Percentiles rank a stretch among this genome's conserved stretches.
These are phyloP conservation scores for Blastocystis sp. DNA, from an alignment of 352 stramenopile genomes.

Conservation along the genomic window DNA sequence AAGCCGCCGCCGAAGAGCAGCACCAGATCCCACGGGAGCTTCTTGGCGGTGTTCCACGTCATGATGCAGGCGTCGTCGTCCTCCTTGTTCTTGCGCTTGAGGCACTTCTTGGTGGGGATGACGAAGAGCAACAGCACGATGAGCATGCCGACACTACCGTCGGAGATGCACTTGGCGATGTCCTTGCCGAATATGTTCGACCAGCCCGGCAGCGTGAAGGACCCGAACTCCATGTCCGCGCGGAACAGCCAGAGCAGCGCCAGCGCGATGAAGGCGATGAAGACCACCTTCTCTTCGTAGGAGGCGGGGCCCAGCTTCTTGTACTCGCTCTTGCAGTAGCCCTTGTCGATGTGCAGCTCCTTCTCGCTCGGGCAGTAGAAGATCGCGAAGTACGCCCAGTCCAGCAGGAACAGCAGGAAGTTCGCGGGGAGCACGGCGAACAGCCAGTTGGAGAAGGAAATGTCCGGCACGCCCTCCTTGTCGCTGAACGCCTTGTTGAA, in stretches of 20 bases:
- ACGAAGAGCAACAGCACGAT: constrained; percentile 34
- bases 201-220: constrained; percentile 29
- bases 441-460: constrained; percentile 51
- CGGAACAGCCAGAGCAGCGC: constrained; percentile 58
- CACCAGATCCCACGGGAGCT: constrained; percentile 62
- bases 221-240: constrained; percentile 12
- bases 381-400: constrained; percentile 43
- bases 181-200: constrained; percentile 28
- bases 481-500: constrained; percentile 1
- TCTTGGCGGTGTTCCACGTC: constrained; percentile 59
- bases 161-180: constrained; percentile 13
- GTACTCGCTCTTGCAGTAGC: constrained; percentile 40
- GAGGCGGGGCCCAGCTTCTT: constrained; percentile 53
- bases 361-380: constrained; percentile 18
- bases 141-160: constrained; percentile 45
- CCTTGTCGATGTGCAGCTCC: constrained; percentile 35
- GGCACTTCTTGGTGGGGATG: constrained; percentile 15
- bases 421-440: background rate
- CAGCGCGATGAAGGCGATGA: constrained; percentile 28
- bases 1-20: constrained; percentile 64
- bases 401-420: constrained; percentile 44
- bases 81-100: background rate
- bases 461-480: constrained; percentile 12
- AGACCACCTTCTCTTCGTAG: constrained; percentile 55
- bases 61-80: constrained; percentile 46